A percentile compares a stretch with the other conserved stretches of the same genome.
These are phyloP conservation scores for Boletus coccyginus DNA, from an alignment of 768 basidiomycete genomes.

Conservation along the genomic window DNA sequence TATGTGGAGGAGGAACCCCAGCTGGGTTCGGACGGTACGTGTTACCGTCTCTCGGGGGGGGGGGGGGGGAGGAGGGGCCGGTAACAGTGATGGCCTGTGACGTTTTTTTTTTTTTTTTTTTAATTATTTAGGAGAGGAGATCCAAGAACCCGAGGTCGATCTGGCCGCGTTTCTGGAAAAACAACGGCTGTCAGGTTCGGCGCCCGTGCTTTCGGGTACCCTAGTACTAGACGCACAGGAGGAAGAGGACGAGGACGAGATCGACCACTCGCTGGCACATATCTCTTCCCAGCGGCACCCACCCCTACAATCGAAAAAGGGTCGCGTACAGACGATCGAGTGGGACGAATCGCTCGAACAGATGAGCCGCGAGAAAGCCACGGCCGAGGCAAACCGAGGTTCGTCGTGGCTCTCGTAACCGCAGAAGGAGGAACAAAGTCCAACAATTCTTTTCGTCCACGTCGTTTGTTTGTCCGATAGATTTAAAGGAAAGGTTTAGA, in stretches of 20 bases:
- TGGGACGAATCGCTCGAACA: conserved; percentile 70
- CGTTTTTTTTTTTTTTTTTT: neutral
- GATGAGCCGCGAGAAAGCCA: conserved; percentile 65
- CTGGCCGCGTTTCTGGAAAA: conserved; percentile 62
- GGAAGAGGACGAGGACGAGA: conserved; percentile 46
- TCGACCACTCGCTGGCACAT: conserved; percentile 58
- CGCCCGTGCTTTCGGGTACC: conserved; percentile 6
- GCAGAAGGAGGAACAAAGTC: neutral
- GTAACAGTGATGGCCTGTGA: no score
- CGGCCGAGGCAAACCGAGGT: conserved; percentile 79
- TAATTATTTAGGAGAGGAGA: conserved; percentile 51
- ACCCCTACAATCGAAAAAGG: conserved; percentile 47
- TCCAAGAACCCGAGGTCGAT: conserved; percentile 71
- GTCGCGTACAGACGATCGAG: conserved; percentile 57
- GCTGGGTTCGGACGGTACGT: conserved; percentile 65
- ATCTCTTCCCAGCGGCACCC: conserved; percentile 36
- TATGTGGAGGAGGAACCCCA: conserved; percentile 71
- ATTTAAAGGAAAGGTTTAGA: conserved; percentile 57
- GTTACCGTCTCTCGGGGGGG: no score
- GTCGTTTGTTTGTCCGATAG: conserved; percentile 29
- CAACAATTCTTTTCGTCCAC: neutral
- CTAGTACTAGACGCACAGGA: conserved; percentile 20
- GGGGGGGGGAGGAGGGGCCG: no score
- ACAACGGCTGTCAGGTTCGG: conserved; percentile 49
- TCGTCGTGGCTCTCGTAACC: conserved; percentile 7